These are phyloP conservation scores for Gentiana macrophylla DNA, from an alignment of 257 asterid species.

Conservation along the genomic window DNA sequence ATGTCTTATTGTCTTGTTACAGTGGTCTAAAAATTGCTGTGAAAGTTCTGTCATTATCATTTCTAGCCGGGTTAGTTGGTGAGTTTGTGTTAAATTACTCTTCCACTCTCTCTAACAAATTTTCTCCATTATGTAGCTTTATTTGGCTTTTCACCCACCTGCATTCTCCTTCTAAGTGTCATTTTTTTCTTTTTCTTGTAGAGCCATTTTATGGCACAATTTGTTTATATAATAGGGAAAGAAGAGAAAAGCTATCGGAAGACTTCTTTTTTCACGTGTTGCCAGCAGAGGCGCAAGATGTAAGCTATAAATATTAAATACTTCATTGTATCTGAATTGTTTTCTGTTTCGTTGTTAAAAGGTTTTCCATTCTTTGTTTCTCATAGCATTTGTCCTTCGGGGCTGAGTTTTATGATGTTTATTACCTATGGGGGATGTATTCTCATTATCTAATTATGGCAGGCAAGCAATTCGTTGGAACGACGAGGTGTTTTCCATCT, in stretches of 20 bases:
- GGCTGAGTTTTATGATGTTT: background rate
- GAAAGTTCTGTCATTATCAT: slow-evolving; percentile 81
- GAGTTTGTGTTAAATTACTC: slow-evolving; percentile 36
- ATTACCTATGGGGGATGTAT: slow-evolving; percentile 5
- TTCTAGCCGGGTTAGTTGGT: slow-evolving; percentile 95
- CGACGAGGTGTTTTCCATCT: slow-evolving; percentile 73
- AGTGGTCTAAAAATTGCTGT: slow-evolving; percentile 98
- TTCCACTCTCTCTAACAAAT: slow-evolving; percentile 10
- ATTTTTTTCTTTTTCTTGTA: slow-evolving; percentile 39
- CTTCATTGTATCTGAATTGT: slow-evolving; percentile 6
- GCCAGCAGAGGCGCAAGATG: slow-evolving; percentile 74
- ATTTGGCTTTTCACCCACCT: slow-evolving; percentile 22
- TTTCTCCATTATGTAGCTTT: slow-evolving; percentile 9
- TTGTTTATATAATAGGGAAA: slow-evolving; percentile 95
- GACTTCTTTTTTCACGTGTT: slow-evolving; percentile 69
- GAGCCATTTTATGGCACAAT: slow-evolving; percentile 99
- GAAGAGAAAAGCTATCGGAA: slow-evolving; percentile 98
- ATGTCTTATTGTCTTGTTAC: slow-evolving; percentile 23
- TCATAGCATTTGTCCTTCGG: background rate
- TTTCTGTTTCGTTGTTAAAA: slow-evolving; percentile 5
- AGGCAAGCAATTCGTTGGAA: slow-evolving; percentile 57
- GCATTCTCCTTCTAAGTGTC: slow-evolving; percentile 45
- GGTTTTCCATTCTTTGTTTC: background rate
- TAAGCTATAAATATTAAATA: slow-evolving; percentile 27
- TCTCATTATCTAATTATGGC: slow-evolving; percentile 21